phyloP scores from a whole-genome alignment of 139 green algal species.

The Zygnema circumcarinatum region DNA sequence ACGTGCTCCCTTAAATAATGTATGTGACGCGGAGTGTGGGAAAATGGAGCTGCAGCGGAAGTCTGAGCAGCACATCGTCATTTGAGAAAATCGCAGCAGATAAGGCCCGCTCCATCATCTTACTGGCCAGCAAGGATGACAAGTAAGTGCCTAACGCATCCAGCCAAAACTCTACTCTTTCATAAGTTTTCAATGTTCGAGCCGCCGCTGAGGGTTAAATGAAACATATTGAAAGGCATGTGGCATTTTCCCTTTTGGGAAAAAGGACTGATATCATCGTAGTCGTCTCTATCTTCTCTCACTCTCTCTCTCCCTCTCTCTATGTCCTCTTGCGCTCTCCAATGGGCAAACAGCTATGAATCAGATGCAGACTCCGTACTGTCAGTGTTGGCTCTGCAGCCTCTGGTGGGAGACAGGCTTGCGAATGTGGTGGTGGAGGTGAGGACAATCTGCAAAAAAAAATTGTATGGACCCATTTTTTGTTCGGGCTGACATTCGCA shows the following conservation, averaged over 20 bases:
- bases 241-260: too few species aligned
- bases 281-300: too few species aligned
- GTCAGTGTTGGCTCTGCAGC: slow-evolving; percentile 18
- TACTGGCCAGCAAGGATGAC: slow-evolving; percentile 43
- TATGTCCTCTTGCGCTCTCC: too few species aligned
- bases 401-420: neutral
- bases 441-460: slow-evolving; percentile 7
- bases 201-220: too few species aligned
- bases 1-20: too few species aligned
- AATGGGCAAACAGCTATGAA: slow-evolving; percentile 23
- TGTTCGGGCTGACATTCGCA: too few species aligned
- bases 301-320: too few species aligned
- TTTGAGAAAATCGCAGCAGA: slow-evolving; percentile 42
- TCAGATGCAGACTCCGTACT: slow-evolving; percentile 32
- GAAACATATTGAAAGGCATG: too few species aligned
- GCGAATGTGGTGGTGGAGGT: slow-evolving; percentile 32
- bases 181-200: too few species aligned
- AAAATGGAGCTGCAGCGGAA: slow-evolving; percentile 27
- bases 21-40: too few species aligned
- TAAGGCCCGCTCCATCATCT: slow-evolving; percentile 40
- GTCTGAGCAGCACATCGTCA: slow-evolving; percentile 40
- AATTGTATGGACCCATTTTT: neutral
- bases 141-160: slow-evolving; percentile 35
- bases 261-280: too few species aligned
- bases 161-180: too few species aligned